Conservation (phyloP, 1,284 basidiomycete genomes). For the Boletus austroedulis region DNA sequence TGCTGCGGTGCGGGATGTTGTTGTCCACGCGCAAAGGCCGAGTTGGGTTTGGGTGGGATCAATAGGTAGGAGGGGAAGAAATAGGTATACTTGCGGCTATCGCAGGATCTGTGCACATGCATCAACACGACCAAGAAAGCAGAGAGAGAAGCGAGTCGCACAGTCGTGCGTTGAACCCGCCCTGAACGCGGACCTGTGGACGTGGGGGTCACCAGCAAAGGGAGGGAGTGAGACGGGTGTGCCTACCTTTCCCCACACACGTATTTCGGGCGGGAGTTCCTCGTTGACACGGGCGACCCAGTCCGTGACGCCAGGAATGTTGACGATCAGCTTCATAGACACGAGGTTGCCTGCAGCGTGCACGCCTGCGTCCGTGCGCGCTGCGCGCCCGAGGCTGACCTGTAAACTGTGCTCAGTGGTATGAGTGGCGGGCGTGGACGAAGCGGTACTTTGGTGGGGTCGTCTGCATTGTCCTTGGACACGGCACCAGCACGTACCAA, state of each 20-base stretch:
- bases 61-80: slow-evolving; percentile 94
- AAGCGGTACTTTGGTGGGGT: slow-evolving; percentile 75
- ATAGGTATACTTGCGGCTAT: slow-evolving; percentile 96
- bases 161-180: slow-evolving; percentile 90
- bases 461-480: slow-evolving; percentile 88
- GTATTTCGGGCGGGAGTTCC: slow-evolving; percentile 84
- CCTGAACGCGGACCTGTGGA: slow-evolving; percentile 74
- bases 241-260: slow-evolving; percentile 87
- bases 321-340: slow-evolving; percentile 85
- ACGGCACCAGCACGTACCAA: slow-evolving; percentile 89
- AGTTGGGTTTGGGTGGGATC: slow-evolving; percentile 83
- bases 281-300: slow-evolving; percentile 80
- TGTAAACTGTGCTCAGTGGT: slow-evolving; percentile 30
- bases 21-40: slow-evolving; percentile 52
- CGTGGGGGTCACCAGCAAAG: neutral
- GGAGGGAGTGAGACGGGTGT: neutral
- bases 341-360: slow-evolving; percentile 96
- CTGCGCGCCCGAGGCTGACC: slow-evolving; percentile 86
- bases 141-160: slow-evolving; percentile 39
- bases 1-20: slow-evolving; percentile 34
- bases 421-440: neutral
- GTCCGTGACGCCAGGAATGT: slow-evolving; percentile 68
- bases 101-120: slow-evolving; percentile 62
- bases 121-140: slow-evolving; percentile 7
- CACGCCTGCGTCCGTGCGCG: slow-evolving; percentile 95